phyloP scores from a whole-genome alignment of 2,329 filamentous ascomycete genomes.

The Venturia aucupariae region DNA sequence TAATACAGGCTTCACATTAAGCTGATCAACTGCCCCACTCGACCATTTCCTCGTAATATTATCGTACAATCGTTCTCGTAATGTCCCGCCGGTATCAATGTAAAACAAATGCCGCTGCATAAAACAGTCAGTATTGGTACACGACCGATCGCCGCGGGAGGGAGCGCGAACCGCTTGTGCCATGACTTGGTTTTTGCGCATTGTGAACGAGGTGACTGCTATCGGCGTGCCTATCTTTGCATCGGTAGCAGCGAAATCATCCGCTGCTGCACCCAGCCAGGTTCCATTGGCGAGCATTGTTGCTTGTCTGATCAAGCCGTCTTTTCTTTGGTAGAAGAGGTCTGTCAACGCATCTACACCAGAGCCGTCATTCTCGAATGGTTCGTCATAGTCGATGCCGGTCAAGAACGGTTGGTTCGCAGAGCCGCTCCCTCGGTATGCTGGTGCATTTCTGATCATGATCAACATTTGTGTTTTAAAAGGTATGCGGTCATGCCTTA shows the following conservation, averaged over 20 bases:
- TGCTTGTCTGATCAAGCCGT: constrained; percentile 1
- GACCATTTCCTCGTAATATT: not conserved
- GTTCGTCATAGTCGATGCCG: constrained; percentile 5
- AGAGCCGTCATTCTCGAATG: not conserved
- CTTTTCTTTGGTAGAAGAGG: constrained; percentile 2
- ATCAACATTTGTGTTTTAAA: not conserved
- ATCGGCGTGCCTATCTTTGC: constrained; percentile 2
- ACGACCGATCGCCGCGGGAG: not conserved
- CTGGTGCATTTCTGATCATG: not conserved
- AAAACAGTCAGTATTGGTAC: constrained; percentile 3
- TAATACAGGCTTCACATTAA: not conserved
- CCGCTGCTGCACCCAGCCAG: not conserved
- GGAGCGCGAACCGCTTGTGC: not conserved
- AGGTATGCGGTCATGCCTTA: not conserved
- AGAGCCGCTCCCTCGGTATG: not conserved
- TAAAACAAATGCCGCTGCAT: constrained; percentile 7
- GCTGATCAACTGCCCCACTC: not conserved
- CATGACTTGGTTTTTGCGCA: constrained; percentile 6
- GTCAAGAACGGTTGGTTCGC: not conserved
- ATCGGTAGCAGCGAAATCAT: not conserved
- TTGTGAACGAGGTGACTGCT: constrained; percentile 5
- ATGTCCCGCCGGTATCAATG: not conserved
- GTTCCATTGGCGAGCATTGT: constrained; percentile 5
- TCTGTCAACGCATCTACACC: not conserved
- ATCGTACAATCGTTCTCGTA: not conserved